A percentile compares a stretch with the other conserved stretches of the same genome.
phyloP scores from a whole-genome alignment of 768 basidiomycete genomes.

The Tulasnella sp. region DNA sequence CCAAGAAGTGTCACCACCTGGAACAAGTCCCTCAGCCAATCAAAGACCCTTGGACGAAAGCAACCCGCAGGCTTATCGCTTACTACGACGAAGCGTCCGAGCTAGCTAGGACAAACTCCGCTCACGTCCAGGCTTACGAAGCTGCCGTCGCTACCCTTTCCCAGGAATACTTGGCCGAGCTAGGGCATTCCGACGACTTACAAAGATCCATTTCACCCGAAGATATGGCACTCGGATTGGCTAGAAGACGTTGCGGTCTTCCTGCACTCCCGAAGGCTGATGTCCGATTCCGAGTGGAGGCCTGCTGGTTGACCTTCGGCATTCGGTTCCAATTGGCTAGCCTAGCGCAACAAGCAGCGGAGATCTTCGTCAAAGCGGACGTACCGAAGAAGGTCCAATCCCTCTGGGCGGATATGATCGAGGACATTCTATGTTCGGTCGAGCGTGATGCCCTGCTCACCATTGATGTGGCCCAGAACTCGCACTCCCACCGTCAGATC shows the following conservation, averaged over 20 bases:
- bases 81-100: constrained; percentile 50
- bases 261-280: constrained; percentile 59
- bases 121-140: constrained; percentile 65
- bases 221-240: constrained; percentile 58
- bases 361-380: constrained; percentile 39
- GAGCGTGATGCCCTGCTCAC: constrained; percentile 54
- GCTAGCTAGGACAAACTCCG: constrained; percentile 54
- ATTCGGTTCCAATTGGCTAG: constrained; percentile 56
- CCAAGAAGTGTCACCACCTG: background rate
- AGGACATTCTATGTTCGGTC: constrained; percentile 55
- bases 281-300: constrained; percentile 62
- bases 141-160: constrained; percentile 59
- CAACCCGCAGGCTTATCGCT: constrained; percentile 45
- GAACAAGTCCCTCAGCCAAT: constrained; percentile 39
- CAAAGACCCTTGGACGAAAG: constrained; percentile 48
- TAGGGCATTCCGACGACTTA: constrained; percentile 41
- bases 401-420: constrained; percentile 53
- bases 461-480: constrained; percentile 51
- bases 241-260: constrained; percentile 58
- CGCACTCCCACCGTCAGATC: constrained; percentile 58
- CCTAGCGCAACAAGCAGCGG: constrained; percentile 51
- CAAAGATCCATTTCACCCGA: constrained; percentile 50
- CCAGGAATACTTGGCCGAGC: constrained; percentile 50
- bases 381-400: constrained; percentile 34
- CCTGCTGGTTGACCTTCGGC: constrained; percentile 58